phyloP scores from a whole-genome alignment of 108 stramenopile genomes.

The Chaetoceros tenuissimus region DNA sequence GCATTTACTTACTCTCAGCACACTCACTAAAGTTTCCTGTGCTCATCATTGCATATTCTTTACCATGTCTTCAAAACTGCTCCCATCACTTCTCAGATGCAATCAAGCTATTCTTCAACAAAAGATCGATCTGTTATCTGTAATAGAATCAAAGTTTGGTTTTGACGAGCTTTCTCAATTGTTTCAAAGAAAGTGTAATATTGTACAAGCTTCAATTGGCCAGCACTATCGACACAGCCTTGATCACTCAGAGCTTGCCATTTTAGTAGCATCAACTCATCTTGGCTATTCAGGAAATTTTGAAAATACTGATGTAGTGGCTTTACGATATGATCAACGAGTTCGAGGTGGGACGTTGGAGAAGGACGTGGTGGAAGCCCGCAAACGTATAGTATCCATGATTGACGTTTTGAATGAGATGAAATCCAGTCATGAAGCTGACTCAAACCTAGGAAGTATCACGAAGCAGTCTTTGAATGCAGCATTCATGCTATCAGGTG shows the following conservation, averaged over 20 bases:
- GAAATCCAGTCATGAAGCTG: not conserved
- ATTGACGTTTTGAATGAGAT: constrained; percentile 24
- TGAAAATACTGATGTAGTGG: not conserved
- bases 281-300: not conserved
- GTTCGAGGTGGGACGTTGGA: constrained; percentile 66
- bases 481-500: constrained; percentile 65
- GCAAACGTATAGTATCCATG: constrained; percentile 42
- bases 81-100: constrained; percentile 6
- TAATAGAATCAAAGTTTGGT: constrained; percentile 40
- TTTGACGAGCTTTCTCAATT: constrained; percentile 18
- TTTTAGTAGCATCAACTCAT: constrained; percentile 22
- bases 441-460: not conserved
- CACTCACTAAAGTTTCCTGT: too few species aligned
- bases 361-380: constrained; percentile 46
- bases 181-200: constrained; percentile 45
- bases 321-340: constrained; percentile 67
- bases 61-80: not conserved
- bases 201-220: constrained; percentile 75
- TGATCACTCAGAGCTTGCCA: constrained; percentile 77
- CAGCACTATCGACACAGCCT: constrained; percentile 89
- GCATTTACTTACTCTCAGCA: too few species aligned
- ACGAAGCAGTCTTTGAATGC: constrained; percentile 30
- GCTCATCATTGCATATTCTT: not conserved
- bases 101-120: constrained; percentile 63
- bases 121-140: constrained; percentile 57